phyloP scores from a whole-genome alignment of 257 asterid species.

The Solanum chilense region DNA sequence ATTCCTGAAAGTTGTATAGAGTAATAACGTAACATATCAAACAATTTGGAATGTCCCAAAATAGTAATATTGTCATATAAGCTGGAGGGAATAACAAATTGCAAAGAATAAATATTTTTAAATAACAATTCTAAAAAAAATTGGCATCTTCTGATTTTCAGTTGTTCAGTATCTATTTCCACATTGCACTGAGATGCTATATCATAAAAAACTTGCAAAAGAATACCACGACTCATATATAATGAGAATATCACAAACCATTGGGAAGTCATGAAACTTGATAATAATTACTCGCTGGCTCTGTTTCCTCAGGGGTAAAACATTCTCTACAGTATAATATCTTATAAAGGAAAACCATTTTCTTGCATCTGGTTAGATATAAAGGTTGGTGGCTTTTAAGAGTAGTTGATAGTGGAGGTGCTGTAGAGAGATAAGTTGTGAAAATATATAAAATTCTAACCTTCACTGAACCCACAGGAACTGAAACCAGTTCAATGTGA shows the following conservation, averaged over 20 bases:
- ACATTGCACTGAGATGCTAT: neutral
- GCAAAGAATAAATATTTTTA: neutral
- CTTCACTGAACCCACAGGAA: neutral
- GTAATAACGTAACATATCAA: neutral
- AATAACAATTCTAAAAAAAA: neutral
- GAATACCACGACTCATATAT: neutral
- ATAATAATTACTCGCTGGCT: neutral
- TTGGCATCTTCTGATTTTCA: neutral
- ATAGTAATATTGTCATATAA: neutral
- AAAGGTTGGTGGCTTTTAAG: neutral
- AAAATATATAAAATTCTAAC: neutral
- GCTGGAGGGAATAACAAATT: neutral
- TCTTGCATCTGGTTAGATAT: neutral
- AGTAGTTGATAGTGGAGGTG: neutral
- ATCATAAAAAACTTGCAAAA: neutral
- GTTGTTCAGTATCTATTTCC: neutral
- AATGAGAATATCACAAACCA: neutral
- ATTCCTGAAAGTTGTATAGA: neutral
- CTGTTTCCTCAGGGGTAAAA: neutral
- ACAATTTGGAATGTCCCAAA: neutral
- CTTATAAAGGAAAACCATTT: neutral
- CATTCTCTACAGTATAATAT: neutral
- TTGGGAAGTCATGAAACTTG: neutral
- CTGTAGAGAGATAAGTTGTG: neutral
- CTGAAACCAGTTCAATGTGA: neutral